Conservation (phyloP, 305 asterid species). For the Salvia sclarea region DNA sequence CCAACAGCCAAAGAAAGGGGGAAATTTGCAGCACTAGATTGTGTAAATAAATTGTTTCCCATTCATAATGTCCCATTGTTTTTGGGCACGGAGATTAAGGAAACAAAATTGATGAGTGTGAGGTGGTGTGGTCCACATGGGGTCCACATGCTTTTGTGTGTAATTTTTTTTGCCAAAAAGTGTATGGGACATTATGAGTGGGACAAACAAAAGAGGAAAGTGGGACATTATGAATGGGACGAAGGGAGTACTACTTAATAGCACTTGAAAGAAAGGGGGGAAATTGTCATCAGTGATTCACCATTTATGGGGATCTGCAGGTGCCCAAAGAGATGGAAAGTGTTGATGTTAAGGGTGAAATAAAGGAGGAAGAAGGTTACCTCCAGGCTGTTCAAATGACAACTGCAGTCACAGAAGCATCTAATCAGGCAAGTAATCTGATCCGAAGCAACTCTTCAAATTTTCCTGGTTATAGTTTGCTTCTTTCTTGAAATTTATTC, state of each 20-base stretch:
- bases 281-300: slow-evolving; percentile 16
- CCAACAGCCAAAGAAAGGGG: background rate
- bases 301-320: slow-evolving; percentile 35
- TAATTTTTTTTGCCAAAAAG: too few relatives aligned
- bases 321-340: slow-evolving; percentile 29
- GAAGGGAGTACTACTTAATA: background rate
- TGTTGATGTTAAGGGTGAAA: slow-evolving; percentile 12
- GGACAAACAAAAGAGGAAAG: too few relatives aligned
- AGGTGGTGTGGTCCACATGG: too few relatives aligned
- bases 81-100: too few relatives aligned
- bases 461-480: slow-evolving; percentile 23
- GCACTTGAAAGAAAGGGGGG: background rate
- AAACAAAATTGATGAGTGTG: too few relatives aligned
- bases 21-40: slow-evolving; percentile 2
- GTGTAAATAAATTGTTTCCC: background rate
- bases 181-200: too few relatives aligned
- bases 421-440: slow-evolving; percentile 26
- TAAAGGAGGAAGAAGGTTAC: slow-evolving; percentile 34
- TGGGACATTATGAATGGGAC: too few relatives aligned
- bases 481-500: slow-evolving; percentile 11
- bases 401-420: slow-evolving; percentile 21
- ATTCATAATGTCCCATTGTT: too few relatives aligned
- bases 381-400: slow-evolving; percentile 23
- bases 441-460: slow-evolving; percentile 12
- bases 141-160: too few relatives aligned